Evolutionary conservation across 495 filamentous ascomycete species (phyloP).

Genomic region (Penicillium subrubescens): DNA sequence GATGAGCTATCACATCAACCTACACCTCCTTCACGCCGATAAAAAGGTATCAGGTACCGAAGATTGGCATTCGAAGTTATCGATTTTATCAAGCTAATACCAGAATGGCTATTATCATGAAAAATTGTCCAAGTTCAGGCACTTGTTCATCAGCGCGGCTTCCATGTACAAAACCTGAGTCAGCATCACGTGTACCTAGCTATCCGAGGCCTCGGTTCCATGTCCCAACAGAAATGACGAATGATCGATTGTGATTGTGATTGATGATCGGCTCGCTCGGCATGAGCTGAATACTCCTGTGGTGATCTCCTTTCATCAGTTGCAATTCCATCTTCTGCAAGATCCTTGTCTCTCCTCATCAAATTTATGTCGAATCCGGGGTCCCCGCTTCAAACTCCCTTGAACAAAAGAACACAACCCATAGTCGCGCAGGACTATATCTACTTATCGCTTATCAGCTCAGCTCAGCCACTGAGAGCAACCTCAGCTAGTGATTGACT

Average conservation of each 20-base stretch:
- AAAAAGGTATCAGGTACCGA: too few species aligned
- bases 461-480: background rate
- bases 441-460: slow-evolving; percentile 10
- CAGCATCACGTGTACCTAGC: slow-evolving; percentile 17
- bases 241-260: slow-evolving; percentile 9
- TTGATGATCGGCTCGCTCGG: slow-evolving; percentile 17
- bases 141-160: background rate
- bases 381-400: background rate
- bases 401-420: background rate
- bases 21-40: too few species aligned
- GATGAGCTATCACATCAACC: too few species aligned
- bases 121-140: background rate
- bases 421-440: slow-evolving; percentile 10
- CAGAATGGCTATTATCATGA: too few species aligned
- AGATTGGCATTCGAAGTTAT: too few species aligned
- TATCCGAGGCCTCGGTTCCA: slow-evolving; percentile 14
- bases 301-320: slow-evolving; percentile 1
- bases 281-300: background rate
- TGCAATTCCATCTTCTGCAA: background rate
- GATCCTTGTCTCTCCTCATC: slow-evolving; percentile 4
- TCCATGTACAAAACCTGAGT: slow-evolving; percentile 9
- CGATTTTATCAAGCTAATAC: too few species aligned
- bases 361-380: background rate
- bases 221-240: slow-evolving; percentile 16
- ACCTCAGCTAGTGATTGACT: background rate